A percentile compares a stretch with the other conserved stretches of the same genome.
Evolutionary conservation across 164 flowering plant species (phyloP).

Genomic region (Liquidambar formosana): DNA sequence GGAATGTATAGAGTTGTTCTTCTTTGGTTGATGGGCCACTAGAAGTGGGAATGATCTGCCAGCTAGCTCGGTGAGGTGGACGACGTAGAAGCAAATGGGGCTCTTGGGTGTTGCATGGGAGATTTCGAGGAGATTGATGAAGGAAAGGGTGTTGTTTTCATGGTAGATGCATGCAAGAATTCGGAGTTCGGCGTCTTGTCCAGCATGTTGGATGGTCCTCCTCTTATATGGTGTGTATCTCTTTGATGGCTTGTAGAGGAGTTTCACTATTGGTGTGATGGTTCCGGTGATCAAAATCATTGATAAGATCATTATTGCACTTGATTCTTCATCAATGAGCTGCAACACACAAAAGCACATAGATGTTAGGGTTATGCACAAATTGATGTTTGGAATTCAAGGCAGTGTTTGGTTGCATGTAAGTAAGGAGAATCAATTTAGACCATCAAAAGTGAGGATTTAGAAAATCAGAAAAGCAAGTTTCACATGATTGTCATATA

Average conservation of each 20-base stretch:
- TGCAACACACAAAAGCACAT: constrained; percentile 4
- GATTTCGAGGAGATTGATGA: constrained; percentile 14
- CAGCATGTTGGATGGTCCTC: constrained; percentile 10
- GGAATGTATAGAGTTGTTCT: background rate
- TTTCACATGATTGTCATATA: too few relatives aligned
- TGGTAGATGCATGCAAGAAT: constrained; percentile 9
- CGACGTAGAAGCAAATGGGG: constrained; percentile 3
- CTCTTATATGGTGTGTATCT: constrained; percentile 3
- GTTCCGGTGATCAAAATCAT: too few relatives aligned
- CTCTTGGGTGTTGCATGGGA: constrained; percentile 1
- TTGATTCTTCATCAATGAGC: constrained; percentile 15
- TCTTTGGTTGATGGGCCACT: constrained; percentile 1
- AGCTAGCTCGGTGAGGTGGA: constrained; percentile 10
- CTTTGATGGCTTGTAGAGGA: constrained; percentile 9
- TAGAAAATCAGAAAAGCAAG: too few relatives aligned
- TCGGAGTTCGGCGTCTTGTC: constrained; percentile 9
- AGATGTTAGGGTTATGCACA: background rate
- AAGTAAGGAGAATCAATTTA: too few relatives aligned
- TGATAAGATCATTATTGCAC: background rate
- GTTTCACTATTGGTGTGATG: background rate
- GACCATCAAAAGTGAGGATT: too few relatives aligned
- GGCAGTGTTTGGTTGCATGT: background rate
- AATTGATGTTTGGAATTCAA: background rate
- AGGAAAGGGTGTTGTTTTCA: background rate
- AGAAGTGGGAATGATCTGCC: constrained; percentile 12